Conservation (phyloP, 2,329 filamentous ascomycete genomes). For the Orbilia quercus region DNA sequence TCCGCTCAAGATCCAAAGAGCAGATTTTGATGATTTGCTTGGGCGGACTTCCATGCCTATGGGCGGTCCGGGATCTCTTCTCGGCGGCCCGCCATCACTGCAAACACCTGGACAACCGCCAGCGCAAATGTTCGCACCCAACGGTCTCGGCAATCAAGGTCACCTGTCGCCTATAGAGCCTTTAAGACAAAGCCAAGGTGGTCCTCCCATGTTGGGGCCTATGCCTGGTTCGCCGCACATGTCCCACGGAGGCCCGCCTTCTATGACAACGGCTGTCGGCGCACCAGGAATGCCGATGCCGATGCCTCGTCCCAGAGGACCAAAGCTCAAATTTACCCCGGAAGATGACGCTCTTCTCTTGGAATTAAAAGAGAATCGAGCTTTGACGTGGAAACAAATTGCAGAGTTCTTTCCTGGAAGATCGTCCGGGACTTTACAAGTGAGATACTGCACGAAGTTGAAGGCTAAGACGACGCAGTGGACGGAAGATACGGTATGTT, state of each 20-base stretch:
- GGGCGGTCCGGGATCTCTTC: slow-evolving; percentile 62
- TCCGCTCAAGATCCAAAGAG: slow-evolving; percentile 70
- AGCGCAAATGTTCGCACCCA: slow-evolving; percentile 49
- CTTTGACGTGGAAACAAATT: slow-evolving; percentile 96
- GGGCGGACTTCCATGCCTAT: slow-evolving; percentile 57
- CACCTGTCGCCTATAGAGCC: slow-evolving; percentile 55
- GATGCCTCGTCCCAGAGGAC: slow-evolving; percentile 81
- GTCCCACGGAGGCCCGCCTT: slow-evolving; percentile 77
- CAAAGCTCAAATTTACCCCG: slow-evolving; percentile 92
- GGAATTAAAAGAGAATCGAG: slow-evolving; percentile 93
- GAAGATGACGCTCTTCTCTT: slow-evolving; percentile 90
- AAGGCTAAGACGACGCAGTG: slow-evolving; percentile 93
- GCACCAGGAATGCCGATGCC: slow-evolving; percentile 78
- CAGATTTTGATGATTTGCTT: slow-evolving; percentile 57
- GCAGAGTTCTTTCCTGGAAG: slow-evolving; percentile 93
- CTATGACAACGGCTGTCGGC: slow-evolving; percentile 78
- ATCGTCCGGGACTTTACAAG: slow-evolving; percentile 89
- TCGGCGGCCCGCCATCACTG: slow-evolving; percentile 61
- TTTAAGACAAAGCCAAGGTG: slow-evolving; percentile 50
- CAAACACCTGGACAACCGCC: slow-evolving; percentile 61
- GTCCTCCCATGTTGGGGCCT: slow-evolving; percentile 60
- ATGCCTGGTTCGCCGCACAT: slow-evolving; percentile 64
- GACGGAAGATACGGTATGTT: slow-evolving; percentile 90
- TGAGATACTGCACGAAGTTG: slow-evolving; percentile 92
- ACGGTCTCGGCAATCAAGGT: slow-evolving; percentile 47